Percentiles rank a stretch among this genome's conserved stretches.
Conservation (phyloP, 495 filamentous ascomycete species). For the Tuber borchii region DNA sequence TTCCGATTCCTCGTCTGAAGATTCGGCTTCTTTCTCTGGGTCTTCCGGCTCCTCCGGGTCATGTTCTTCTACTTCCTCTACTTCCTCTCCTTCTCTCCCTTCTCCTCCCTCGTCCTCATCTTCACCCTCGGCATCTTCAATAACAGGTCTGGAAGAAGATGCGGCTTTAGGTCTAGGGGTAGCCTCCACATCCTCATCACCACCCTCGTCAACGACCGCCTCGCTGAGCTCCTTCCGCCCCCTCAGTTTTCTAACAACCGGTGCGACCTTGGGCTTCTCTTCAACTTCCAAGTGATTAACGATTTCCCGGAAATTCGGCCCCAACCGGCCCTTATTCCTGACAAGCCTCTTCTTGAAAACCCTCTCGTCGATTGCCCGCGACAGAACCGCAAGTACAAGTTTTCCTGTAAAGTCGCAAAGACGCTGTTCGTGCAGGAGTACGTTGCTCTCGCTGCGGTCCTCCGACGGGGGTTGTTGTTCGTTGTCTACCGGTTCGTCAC, state of each 20-base stretch:
- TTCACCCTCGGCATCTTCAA: constrained; percentile 37
- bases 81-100: constrained; percentile 50
- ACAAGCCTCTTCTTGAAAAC: constrained; percentile 58
- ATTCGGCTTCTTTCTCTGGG: constrained; percentile 16
- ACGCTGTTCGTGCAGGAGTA: constrained; percentile 67
- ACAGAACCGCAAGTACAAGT: constrained; percentile 69
- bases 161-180: constrained; percentile 43
- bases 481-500: constrained; percentile 59
- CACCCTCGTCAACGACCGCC: constrained; percentile 44
- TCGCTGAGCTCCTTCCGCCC: constrained; percentile 43
- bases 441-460: constrained; percentile 46
- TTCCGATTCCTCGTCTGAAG: constrained; percentile 30
- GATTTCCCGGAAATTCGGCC: constrained; percentile 69
- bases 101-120: constrained; percentile 54
- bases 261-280: constrained; percentile 46
- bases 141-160: not conserved
- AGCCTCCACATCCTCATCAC: constrained; percentile 47
- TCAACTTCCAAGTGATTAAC: constrained; percentile 63
- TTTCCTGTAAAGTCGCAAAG: constrained; percentile 79
- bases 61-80: constrained; percentile 45
- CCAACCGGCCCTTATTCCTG: constrained; percentile 61
- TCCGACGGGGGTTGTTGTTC: constrained; percentile 57
- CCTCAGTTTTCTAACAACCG: constrained; percentile 51
- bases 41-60: constrained; percentile 26
- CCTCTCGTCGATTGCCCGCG: constrained; percentile 60